Conservation (phyloP, 176 grass and related monocot species). For the Aegilops umbellulata region DNA sequence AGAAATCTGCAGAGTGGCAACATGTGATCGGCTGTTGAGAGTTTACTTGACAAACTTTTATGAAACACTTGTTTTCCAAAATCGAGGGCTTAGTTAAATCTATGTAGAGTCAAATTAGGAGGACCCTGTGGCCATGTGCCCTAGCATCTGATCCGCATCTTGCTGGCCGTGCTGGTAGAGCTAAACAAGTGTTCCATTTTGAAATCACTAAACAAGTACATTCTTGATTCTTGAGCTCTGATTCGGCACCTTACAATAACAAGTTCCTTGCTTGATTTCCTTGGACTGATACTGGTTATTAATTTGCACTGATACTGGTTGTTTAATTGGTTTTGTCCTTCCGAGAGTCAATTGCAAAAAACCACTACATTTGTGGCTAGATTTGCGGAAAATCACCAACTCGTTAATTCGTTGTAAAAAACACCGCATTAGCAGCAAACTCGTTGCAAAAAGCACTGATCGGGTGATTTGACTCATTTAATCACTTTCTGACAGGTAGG, state of each 20-base stretch:
- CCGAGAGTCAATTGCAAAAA: no score
- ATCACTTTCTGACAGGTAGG: no score
- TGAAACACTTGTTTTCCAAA: neutral
- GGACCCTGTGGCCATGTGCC: conserved; percentile 37
- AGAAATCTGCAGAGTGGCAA: conserved; percentile 13
- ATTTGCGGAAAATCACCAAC: no score
- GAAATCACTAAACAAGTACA: conserved; percentile 43
- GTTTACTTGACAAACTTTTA: conserved; percentile 23
- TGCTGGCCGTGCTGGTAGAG: conserved; percentile 18
- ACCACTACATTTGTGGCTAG: no score
- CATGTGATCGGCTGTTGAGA: conserved; percentile 5
- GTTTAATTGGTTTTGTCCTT: conserved; percentile 31
- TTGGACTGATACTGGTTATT: conserved; percentile 18
- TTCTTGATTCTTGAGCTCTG: conserved; percentile 43
- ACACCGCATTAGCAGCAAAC: no score
- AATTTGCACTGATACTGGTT: conserved; percentile 21
- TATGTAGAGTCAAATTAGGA: conserved; percentile 40
- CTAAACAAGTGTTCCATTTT: conserved; percentile 43
- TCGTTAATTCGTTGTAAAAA: no score
- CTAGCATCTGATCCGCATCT: conserved; percentile 51
- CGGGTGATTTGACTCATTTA: no score
- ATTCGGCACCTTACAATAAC: conserved; percentile 31
- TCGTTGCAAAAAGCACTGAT: no score
- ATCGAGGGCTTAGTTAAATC: conserved; percentile 17
- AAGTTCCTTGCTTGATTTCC: conserved; percentile 17